Conservation (phyloP, 345 rosid species). For the Salix viminalis region DNA sequence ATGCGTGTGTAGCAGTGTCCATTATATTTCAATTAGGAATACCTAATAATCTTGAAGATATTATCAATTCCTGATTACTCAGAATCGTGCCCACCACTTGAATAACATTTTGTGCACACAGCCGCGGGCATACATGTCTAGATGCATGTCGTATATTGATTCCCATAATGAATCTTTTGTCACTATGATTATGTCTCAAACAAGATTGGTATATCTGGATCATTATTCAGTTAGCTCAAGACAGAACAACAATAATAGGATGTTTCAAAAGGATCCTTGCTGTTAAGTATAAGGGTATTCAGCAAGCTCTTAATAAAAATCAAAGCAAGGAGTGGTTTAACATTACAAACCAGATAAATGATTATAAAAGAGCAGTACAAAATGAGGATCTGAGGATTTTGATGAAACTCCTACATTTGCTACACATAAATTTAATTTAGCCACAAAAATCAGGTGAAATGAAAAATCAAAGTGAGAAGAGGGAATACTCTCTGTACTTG, state of each 20-base stretch:
- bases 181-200: neutral
- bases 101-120: neutral
- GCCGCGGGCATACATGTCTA: neutral
- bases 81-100: neutral
- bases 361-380: neutral
- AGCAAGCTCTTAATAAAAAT: neutral
- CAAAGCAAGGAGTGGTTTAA: neutral
- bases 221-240: neutral
- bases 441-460: constrained; percentile 3
- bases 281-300: neutral
- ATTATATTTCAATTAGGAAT: neutral
- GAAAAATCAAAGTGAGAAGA: constrained; percentile 12
- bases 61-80: neutral
- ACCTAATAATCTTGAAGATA: neutral
- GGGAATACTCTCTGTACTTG: constrained; percentile 42
- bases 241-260: neutral
- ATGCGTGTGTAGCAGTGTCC: neutral
- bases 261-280: neutral
- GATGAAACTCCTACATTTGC: neutral
- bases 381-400: neutral
- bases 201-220: neutral
- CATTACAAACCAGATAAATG: neutral
- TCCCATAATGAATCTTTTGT: neutral
- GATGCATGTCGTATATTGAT: neutral
- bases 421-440: neutral